A percentile compares a stretch with the other conserved stretches of the same genome.
These are phyloP conservation scores for Kodamaea fukazawae DNA, from an alignment of 805 yeast genomes.

Conservation along the genomic window DNA sequence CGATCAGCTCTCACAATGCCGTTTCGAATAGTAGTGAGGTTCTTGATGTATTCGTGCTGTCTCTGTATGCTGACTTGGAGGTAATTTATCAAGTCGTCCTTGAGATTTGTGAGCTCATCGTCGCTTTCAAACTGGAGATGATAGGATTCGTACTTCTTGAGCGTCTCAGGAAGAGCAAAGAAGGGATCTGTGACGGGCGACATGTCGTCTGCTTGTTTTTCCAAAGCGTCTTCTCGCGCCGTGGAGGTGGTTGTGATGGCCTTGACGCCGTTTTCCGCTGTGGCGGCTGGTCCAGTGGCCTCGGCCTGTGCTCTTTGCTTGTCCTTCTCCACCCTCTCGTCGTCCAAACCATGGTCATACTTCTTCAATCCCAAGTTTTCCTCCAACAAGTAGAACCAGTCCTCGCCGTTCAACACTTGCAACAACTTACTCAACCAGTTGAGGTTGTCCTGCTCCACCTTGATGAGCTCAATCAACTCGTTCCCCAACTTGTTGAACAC, in stretches of 20 bases:
- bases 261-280: too few species aligned
- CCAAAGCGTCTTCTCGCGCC: too few species aligned
- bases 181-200: slow-evolving; percentile 41
- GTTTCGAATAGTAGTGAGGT: slow-evolving; percentile 67
- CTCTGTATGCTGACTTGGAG: slow-evolving; percentile 45
- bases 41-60: slow-evolving; percentile 79
- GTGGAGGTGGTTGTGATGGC: too few species aligned
- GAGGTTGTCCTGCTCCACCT: slow-evolving; percentile 77
- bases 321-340: slow-evolving; percentile 10
- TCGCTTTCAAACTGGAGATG: slow-evolving; percentile 22
- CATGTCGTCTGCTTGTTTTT: slow-evolving; percentile 57
- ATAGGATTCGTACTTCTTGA: slow-evolving; percentile 29
- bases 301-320: not conserved
- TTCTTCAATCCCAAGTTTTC: slow-evolving; percentile 62
- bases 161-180: slow-evolving; percentile 55
- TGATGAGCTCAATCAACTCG: slow-evolving; percentile 74
- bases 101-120: slow-evolving; percentile 52
- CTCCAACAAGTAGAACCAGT: slow-evolving; percentile 64
- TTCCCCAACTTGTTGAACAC: slow-evolving; percentile 56
- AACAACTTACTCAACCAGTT: slow-evolving; percentile 67
- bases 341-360: slow-evolving; percentile 62
- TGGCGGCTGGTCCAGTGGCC: not conserved
- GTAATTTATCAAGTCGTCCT: slow-evolving; percentile 47
- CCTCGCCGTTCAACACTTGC: slow-evolving; percentile 84
- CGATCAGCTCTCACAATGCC: slow-evolving; percentile 79